Percentiles rank a stretch among this genome's conserved stretches.
These are phyloP conservation scores for Rhodocollybia butyracea DNA, from an alignment of 768 basidiomycete species.

Conservation along the genomic window DNA sequence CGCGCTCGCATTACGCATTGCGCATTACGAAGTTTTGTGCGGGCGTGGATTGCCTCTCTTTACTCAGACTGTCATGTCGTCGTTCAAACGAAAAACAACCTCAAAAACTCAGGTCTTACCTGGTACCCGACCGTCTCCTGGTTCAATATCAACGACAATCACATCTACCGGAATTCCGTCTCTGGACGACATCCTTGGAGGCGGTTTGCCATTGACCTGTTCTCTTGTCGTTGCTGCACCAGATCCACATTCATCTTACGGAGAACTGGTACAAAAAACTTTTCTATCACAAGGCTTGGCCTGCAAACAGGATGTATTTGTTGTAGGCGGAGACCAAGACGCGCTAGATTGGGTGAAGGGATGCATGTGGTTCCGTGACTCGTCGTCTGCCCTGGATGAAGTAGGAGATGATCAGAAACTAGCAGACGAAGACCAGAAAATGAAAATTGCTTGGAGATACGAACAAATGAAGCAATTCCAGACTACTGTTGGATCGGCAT, in stretches of 20 bases:
- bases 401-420: constrained; percentile 35
- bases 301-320: constrained; percentile 60
- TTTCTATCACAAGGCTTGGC: constrained; percentile 86
- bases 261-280: constrained; percentile 82
- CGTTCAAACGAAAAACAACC: constrained; percentile 69
- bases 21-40: too few species aligned
- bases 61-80: constrained; percentile 50
- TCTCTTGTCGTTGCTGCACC: constrained; percentile 74
- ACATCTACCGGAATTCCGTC: constrained; percentile 90
- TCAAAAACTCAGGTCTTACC: constrained; percentile 40
- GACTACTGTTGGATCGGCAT: constrained; percentile 61
- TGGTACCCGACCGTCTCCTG: constrained; percentile 59
- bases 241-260: constrained; percentile 84
- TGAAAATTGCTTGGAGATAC: constrained; percentile 98
- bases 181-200: constrained; percentile 92
- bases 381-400: constrained; percentile 14
- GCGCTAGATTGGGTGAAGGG: constrained; percentile 57
- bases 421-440: constrained; percentile 48
- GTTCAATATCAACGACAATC: constrained; percentile 51
- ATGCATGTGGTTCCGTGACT: constrained; percentile 74
- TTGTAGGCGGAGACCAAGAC: constrained; percentile 52
- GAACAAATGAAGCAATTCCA: constrained; percentile 90
- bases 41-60: too few species aligned
- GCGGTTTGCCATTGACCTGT: constrained; percentile 83
- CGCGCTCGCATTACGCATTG: too few species aligned